These are phyloP conservation scores for Aspergillus floridensis DNA, from an alignment of 2,329 filamentous ascomycete genomes.

Conservation along the genomic window DNA sequence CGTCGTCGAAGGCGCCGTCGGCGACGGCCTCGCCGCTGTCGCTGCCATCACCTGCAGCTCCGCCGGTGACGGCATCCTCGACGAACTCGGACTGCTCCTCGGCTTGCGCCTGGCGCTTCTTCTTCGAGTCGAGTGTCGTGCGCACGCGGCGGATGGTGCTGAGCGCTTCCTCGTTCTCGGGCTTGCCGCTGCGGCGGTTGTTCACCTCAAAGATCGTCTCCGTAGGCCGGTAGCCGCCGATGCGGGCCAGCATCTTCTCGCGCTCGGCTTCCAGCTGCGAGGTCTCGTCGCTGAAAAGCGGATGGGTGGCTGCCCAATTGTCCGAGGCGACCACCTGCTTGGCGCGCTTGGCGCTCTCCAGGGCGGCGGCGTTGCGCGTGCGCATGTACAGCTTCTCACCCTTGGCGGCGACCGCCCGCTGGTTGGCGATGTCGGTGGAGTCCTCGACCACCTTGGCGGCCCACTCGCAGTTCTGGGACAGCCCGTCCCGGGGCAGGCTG, in stretches of 20 bases:
- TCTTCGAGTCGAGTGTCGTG: slow-evolving; percentile 43
- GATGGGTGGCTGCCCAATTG: slow-evolving; percentile 71
- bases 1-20: slow-evolving; percentile 27
- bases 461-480: slow-evolving; percentile 79
- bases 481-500: slow-evolving; percentile 65
- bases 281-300: slow-evolving; percentile 69
- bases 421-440: slow-evolving; percentile 66
- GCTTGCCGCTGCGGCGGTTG: slow-evolving; percentile 68
- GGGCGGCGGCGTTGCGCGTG: slow-evolving; percentile 85
- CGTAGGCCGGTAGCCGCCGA: slow-evolving; percentile 82
- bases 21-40: slow-evolving; percentile 43
- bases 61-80: slow-evolving; percentile 13
- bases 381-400: slow-evolving; percentile 91
- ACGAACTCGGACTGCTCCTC: slow-evolving; percentile 26
- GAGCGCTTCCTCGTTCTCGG: slow-evolving; percentile 66
- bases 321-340: slow-evolving; percentile 71
- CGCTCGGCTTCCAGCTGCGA: slow-evolving; percentile 67
- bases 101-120: slow-evolving; percentile 36
- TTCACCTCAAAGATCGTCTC: slow-evolving; percentile 98
- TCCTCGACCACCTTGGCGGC: slow-evolving; percentile 75
- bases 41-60: slow-evolving; percentile 24
- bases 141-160: slow-evolving; percentile 48
- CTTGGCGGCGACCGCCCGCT: slow-evolving; percentile 74
- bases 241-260: slow-evolving; percentile 80
- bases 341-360: slow-evolving; percentile 82